These are phyloP conservation scores for Colletotrichum tofieldiae DNA, from an alignment of 2,329 filamentous ascomycete species.

Conservation along the genomic window DNA sequence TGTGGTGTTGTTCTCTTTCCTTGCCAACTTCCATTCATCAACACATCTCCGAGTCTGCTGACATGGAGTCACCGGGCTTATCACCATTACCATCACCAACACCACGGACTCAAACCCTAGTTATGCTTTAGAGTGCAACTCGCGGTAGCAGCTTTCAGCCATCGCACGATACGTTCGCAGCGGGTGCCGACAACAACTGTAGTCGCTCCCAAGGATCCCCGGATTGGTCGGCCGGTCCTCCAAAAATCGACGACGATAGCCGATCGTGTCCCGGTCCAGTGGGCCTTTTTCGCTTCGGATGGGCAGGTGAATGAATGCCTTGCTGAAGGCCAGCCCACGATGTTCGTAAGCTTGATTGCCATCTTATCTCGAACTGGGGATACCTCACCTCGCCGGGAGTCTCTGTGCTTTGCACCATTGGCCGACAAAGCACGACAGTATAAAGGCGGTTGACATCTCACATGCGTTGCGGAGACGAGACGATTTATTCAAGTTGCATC, in stretches of 20 bases:
- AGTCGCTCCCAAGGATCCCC: neutral
- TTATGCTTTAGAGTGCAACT: neutral
- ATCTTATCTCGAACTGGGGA: neutral
- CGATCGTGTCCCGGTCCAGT: neutral
- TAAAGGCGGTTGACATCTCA: neutral
- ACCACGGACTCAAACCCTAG: too few relatives aligned
- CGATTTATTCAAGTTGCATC: conserved; percentile 7
- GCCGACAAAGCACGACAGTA: conserved; percentile 7
- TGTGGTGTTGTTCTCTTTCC: neutral
- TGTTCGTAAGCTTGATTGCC: neutral
- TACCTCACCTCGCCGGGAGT: neutral
- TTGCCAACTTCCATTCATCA: too few relatives aligned
- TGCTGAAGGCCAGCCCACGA: neutral
- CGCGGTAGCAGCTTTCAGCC: too few relatives aligned
- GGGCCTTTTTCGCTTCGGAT: neutral
- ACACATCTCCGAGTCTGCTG: neutral
- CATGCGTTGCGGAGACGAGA: conserved; percentile 15
- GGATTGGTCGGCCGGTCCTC: neutral
- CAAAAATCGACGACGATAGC: neutral
- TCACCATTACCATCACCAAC: neutral
- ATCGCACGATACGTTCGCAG: neutral
- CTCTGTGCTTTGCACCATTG: conserved; percentile 20
- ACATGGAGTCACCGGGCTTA: neutral
- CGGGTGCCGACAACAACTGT: neutral
- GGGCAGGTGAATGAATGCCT: neutral